These are phyloP conservation scores for Phaseolus coccineus DNA, from an alignment of 331 rosid genomes.

Conservation along the genomic window DNA sequence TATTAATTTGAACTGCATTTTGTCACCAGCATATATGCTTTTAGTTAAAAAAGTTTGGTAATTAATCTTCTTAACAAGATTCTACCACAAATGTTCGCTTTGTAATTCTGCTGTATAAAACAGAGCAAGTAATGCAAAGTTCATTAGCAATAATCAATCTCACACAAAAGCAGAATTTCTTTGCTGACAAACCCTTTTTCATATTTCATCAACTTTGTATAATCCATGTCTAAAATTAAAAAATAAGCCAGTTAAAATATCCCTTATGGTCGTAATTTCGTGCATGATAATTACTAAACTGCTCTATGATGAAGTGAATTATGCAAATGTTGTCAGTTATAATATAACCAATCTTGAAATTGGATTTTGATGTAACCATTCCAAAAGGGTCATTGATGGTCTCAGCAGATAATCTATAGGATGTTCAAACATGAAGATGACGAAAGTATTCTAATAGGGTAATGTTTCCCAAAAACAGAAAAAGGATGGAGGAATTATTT, in stretches of 20 bases:
- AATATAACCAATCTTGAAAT: background rate
- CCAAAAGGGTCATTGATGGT: background rate
- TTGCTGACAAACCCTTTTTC: background rate
- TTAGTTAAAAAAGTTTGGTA: too few species aligned
- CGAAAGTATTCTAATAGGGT: background rate
- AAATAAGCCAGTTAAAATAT: background rate
- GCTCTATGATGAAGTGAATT: background rate
- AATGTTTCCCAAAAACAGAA: conserved; percentile 3
- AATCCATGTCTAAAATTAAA: background rate
- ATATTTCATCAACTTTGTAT: background rate
- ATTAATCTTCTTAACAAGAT: too few species aligned
- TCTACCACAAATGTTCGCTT: background rate
- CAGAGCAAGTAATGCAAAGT: background rate
- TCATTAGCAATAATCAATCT: background rate
- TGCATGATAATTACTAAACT: background rate
- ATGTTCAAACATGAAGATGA: background rate
- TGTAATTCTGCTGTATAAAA: background rate
- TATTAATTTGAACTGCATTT: too few species aligned
- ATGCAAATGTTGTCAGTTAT: background rate
- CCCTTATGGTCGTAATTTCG: background rate
- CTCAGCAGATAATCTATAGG: background rate
- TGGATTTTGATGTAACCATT: background rate
- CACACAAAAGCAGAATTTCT: background rate
- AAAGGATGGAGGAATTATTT: background rate
- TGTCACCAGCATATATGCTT: too few species aligned